phyloP scores from a whole-genome alignment of 306 rosid genomes.

The Quercus variabilis region DNA sequence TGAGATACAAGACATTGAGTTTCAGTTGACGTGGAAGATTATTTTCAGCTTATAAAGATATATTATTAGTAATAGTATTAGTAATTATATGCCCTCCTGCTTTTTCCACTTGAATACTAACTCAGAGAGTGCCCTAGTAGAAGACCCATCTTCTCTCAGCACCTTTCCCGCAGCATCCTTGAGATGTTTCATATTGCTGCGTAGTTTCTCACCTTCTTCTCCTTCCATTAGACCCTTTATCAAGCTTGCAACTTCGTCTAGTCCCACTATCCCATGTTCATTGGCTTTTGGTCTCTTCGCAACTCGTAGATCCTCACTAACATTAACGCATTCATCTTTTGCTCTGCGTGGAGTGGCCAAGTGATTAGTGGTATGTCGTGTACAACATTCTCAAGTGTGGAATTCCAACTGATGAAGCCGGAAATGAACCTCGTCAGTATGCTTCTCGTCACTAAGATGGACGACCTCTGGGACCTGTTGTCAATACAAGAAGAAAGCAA shows the following conservation, averaged over 20 bases:
- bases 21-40: too few species aligned
- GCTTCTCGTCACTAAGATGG: too few species aligned
- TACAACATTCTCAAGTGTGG: slow-evolving; percentile 16
- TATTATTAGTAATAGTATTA: too few species aligned
- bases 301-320: slow-evolving; percentile 10
- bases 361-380: slow-evolving; percentile 21
- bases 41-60: too few species aligned
- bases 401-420: too few species aligned
- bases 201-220: slow-evolving; percentile 19
- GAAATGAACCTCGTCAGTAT: too few species aligned
- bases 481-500: too few species aligned
- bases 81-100: neutral
- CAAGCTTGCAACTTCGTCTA: slow-evolving; percentile 25
- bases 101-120: slow-evolving; percentile 19
- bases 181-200: neutral
- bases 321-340: slow-evolving; percentile 21
- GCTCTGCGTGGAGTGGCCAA: slow-evolving; percentile 29
- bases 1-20: too few species aligned
- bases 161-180: slow-evolving; percentile 17
- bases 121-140: slow-evolving; percentile 19
- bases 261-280: slow-evolving; percentile 17
- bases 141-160: slow-evolving; percentile 17
- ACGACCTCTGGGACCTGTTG: too few species aligned
- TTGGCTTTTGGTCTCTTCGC: slow-evolving; percentile 17
- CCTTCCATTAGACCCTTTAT: slow-evolving; percentile 23